Evolutionary conservation across 148 eudicot species (phyloP).

Genomic region (Camellia sinensis): DNA sequence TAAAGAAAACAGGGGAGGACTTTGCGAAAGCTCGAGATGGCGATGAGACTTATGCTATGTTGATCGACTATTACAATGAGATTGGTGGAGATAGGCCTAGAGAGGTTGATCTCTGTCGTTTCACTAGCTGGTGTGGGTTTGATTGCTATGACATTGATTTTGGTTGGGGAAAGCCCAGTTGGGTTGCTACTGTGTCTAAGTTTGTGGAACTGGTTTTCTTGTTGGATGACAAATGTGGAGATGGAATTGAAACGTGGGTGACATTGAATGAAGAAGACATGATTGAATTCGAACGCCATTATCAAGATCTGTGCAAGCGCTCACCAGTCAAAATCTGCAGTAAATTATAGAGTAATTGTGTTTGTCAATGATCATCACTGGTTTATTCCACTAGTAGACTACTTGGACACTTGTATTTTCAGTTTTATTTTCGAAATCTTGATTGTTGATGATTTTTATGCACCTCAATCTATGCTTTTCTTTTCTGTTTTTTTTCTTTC

Average conservation of each 20-base stretch:
- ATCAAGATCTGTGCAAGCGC: background rate
- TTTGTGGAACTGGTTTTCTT: background rate
- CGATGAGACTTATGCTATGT: background rate
- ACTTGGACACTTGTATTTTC: no score
- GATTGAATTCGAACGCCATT: constrained; percentile 9
- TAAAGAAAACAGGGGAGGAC: background rate
- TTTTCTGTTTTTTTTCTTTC: no score
- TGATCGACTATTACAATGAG: constrained; percentile 5
- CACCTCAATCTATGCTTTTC: no score
- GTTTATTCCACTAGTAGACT: background rate
- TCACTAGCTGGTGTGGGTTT: constrained; percentile 19
- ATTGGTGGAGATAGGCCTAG: background rate
- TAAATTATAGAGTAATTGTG: background rate
- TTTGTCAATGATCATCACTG: background rate
- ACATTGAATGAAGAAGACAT: constrained; percentile 16
- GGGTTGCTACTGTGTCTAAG: background rate
- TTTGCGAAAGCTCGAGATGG: background rate
- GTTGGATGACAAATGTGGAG: constrained; percentile 1
- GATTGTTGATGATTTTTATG: no score
- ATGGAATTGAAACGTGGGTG: constrained; percentile 13
- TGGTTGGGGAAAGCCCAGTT: constrained; percentile 25
- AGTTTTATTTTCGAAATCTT: no score
- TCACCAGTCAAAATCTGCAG: background rate
- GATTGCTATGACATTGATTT: constrained; percentile 7
- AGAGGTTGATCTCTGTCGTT: background rate